Percentiles rank a stretch among this genome's conserved stretches.
Evolutionary conservation across 192 early-diverging fungal species (phyloP).

Genomic region (Entrophospora sp.): DNA sequence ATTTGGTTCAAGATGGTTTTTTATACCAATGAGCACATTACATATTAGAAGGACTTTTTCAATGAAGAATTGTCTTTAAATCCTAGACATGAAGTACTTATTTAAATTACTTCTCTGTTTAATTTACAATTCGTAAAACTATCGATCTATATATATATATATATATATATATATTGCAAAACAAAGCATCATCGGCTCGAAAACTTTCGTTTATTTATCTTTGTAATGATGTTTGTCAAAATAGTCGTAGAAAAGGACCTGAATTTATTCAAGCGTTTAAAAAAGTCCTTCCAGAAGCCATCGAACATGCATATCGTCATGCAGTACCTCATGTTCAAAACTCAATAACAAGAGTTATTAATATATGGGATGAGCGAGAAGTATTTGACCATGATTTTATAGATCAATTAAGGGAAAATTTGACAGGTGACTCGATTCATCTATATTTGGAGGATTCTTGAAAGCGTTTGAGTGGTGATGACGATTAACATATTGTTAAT

Average conservation of each 20-base stretch:
- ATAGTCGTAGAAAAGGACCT: slow-evolving; percentile 19
- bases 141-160: too few species aligned
- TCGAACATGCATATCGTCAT: slow-evolving; percentile 11
- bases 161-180: too few species aligned
- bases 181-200: slow-evolving; percentile 4
- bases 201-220: slow-evolving; percentile 21
- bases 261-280: slow-evolving; percentile 19
- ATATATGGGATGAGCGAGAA: slow-evolving; percentile 22
- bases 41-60: not conserved
- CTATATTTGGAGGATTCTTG: not conserved
- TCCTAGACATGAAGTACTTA: not conserved
- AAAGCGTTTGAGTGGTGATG: not conserved
- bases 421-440: not conserved
- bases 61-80: not conserved
- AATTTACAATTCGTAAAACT: too few species aligned
- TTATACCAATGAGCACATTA: not conserved
- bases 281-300: slow-evolving; percentile 2
- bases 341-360: slow-evolving; percentile 6
- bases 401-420: not conserved
- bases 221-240: slow-evolving; percentile 22
- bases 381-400: slow-evolving; percentile 22
- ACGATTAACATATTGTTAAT: too few species aligned
- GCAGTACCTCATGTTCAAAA: slow-evolving; percentile 5
- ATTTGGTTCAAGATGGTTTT: slow-evolving; percentile 5
- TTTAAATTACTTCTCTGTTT: not conserved